Conservation (phyloP, 192 early-diverging fungal species). For the Linderina pennispora region DNA sequence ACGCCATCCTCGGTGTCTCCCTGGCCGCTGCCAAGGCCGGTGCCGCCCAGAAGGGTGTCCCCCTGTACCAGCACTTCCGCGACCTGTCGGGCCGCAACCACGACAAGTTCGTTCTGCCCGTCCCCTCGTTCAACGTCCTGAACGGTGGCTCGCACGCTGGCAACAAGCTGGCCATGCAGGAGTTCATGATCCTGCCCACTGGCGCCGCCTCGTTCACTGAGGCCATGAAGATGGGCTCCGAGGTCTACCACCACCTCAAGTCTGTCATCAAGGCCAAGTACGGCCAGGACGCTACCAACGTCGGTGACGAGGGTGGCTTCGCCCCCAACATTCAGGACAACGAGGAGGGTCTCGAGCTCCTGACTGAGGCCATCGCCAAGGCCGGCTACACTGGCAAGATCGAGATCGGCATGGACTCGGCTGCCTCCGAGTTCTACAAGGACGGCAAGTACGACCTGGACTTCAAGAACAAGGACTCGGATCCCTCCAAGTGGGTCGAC, state of each 20-base stretch:
- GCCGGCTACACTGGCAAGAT: conserved; percentile 97
- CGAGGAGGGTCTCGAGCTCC: conserved; percentile 91
- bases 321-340: conserved; percentile 98
- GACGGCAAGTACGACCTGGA: conserved; percentile 97
- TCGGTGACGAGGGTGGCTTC: conserved; percentile 99
- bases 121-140: conserved; percentile 98
- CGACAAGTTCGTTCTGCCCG: conserved; percentile 87
- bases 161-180: conserved; percentile 99
- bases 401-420: conserved; percentile 95
- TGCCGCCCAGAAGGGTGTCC: conserved; percentile 89
- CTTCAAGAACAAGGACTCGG: conserved; percentile 90
- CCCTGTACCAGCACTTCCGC: conserved; percentile 92
- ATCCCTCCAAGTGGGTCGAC: conserved; percentile 62
- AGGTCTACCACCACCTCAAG: conserved; percentile 97
- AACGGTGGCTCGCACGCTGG: conserved; percentile 99
- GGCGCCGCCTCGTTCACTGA: conserved; percentile 89
- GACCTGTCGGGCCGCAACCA: conserved; percentile 74
- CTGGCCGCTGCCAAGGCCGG: conserved; percentile 94
- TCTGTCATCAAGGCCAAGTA: conserved; percentile 98
- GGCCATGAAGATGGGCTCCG: conserved; percentile 96
- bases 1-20: conserved; percentile 98
- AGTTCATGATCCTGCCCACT: conserved; percentile 99
- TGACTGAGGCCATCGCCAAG: conserved; percentile 81
- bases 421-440: conserved; percentile 98
- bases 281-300: conserved; percentile 97